Evolutionary conservation across 441 rosid genomes (phyloP).

Genomic region (Populus hybrid): DNA sequence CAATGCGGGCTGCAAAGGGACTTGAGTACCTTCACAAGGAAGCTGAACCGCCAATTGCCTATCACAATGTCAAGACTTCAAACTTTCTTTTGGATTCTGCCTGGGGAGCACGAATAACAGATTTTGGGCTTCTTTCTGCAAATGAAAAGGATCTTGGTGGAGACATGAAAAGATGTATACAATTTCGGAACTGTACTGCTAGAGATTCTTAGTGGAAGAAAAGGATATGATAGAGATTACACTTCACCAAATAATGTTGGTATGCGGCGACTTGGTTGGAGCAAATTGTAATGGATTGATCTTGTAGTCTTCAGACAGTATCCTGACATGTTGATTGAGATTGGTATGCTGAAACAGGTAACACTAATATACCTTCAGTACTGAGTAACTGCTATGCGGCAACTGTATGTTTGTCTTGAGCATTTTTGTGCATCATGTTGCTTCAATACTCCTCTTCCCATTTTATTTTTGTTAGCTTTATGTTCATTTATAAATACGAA

Average conservation of each 20-base stretch:
- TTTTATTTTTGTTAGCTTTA: conserved; percentile 7
- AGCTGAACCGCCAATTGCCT: conserved; percentile 57
- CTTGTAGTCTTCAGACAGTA: conserved; percentile 31
- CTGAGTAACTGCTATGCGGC: conserved; percentile 21
- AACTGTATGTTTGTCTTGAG: conserved; percentile 42
- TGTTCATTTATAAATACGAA: conserved; percentile 19
- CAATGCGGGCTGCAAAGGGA: conserved; percentile 88
- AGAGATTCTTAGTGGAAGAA: conserved; percentile 87
- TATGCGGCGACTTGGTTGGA: conserved; percentile 55
- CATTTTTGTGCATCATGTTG: conserved; percentile 36
- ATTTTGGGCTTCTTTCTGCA: conserved; percentile 66
- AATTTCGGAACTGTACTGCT: conserved; percentile 66
- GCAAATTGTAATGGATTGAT: conserved; percentile 52
- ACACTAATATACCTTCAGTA: conserved; percentile 3
- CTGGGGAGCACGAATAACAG: conserved; percentile 83
- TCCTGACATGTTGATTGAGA: conserved; percentile 11
- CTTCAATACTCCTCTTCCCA: conserved; percentile 4
- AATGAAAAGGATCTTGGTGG: conserved; percentile 42
- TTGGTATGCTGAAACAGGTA: conserved; percentile 12
- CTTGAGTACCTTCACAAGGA: conserved; percentile 88
- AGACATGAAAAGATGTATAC: conserved; percentile 62
- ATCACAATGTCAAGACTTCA: conserved; percentile 64
- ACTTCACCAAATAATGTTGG: conserved; percentile 54
- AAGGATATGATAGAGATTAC: conserved; percentile 63
- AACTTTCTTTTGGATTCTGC: conserved; percentile 81